phyloP scores from a whole-genome alignment of 2,329 filamentous ascomycete species.

The Ascochyta koolunga region DNA sequence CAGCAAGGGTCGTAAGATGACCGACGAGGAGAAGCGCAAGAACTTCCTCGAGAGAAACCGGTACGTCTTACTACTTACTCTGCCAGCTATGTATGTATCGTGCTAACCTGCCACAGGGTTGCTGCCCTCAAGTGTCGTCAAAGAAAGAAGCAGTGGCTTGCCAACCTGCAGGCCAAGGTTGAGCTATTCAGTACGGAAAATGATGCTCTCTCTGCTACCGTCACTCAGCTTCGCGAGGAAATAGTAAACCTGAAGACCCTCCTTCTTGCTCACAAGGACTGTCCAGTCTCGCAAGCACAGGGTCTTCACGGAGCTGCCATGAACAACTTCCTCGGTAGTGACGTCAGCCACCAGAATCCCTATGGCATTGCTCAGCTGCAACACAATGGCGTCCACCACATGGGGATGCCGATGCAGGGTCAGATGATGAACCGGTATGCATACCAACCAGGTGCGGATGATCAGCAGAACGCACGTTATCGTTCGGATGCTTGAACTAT shows the following conservation, averaged over 20 bases:
- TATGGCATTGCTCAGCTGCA: conserved; percentile 56
- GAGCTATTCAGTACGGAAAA: conserved; percentile 93
- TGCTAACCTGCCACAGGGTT: conserved; percentile 66
- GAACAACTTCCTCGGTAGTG: conserved; percentile 56
- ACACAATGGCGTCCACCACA: conserved; percentile 49
- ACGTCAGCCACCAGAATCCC: conserved; percentile 54
- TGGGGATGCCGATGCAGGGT: conserved; percentile 48
- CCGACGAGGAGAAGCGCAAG: conserved; percentile 96
- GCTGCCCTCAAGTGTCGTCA: conserved; percentile 96
- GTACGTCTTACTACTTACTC: conserved; percentile 59
- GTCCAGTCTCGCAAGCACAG: conserved; percentile 88
- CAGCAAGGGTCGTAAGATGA: conserved; percentile 82
- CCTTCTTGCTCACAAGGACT: conserved; percentile 93
- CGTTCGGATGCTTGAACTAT: conserved; percentile 31
- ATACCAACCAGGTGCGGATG: conserved; percentile 35
- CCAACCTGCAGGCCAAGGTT: conserved; percentile 91
- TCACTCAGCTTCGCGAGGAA: conserved; percentile 85
- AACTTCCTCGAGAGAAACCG: conserved; percentile 97
- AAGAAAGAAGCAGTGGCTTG: conserved; percentile 98
- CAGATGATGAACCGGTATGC: conserved; percentile 50
- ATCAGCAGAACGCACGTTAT: conserved; percentile 38
- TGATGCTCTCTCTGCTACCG: conserved; percentile 81
- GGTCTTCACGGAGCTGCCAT: conserved; percentile 63
- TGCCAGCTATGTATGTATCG: neutral
- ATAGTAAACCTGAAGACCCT: conserved; percentile 94